Evolutionary conservation across 768 basidiomycete genomes (phyloP).

Genomic region (Phylloporus arenicola): DNA sequence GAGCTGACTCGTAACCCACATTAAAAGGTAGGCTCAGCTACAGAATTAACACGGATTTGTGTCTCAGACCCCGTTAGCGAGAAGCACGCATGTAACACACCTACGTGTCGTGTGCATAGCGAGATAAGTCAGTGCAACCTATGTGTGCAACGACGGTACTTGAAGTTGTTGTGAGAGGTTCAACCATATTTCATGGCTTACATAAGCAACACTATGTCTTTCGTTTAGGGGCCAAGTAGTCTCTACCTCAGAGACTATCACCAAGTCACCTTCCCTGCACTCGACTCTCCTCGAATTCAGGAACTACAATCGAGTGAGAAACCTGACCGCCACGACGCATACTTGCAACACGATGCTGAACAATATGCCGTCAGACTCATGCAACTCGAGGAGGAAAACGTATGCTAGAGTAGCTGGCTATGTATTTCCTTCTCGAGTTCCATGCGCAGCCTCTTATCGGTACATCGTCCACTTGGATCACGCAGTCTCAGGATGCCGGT

Average conservation of each 20-base stretch:
- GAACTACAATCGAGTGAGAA: background rate
- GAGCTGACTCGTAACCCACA: background rate
- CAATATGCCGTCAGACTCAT: too few relatives aligned
- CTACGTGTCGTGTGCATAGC: background rate
- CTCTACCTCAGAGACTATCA: too few relatives aligned
- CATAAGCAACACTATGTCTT: background rate
- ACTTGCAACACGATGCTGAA: background rate
- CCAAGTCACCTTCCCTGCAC: too few relatives aligned
- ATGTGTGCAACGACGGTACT: too few relatives aligned
- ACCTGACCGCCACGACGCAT: too few relatives aligned
- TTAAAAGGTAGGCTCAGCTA: background rate
- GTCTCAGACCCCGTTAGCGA: background rate
- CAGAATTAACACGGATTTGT: background rate
- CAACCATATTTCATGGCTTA: background rate
- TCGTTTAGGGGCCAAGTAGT: too few relatives aligned
- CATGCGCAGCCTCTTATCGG: background rate
- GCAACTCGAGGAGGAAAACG: background rate
- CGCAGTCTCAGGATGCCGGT: too few relatives aligned
- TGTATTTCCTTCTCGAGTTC: background rate
- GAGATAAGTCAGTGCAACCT: too few relatives aligned
- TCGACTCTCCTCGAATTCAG: background rate
- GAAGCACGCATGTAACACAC: background rate
- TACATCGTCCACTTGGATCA: too few relatives aligned
- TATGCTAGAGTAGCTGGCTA: background rate
- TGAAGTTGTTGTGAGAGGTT: too few relatives aligned